Conservation (phyloP, 768 basidiomycete genomes). For the Calocera cornea region DNA sequence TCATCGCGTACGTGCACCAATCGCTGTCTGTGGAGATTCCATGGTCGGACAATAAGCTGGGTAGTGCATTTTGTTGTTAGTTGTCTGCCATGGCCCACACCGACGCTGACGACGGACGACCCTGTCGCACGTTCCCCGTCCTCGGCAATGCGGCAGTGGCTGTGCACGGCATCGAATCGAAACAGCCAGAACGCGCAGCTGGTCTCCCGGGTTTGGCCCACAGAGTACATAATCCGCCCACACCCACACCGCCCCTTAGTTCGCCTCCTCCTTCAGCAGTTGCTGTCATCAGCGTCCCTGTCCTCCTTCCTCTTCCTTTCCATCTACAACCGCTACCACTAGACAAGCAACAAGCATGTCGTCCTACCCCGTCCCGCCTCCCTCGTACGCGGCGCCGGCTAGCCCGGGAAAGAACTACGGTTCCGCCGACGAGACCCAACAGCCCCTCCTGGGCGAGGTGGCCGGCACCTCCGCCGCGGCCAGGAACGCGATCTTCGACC, state of each 20-base stretch:
- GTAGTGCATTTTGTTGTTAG: too few relatives aligned
- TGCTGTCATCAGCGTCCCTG: not conserved
- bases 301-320: not conserved
- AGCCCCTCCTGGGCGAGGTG: not conserved
- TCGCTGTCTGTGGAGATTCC: too few relatives aligned
- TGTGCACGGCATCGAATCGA: not conserved
- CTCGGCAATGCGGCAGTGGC: not conserved
- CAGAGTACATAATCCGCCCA: not conserved
- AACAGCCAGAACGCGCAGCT: not conserved
- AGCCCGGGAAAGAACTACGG: slow-evolving; percentile 1
- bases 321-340: not conserved
- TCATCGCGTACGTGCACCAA: too few relatives aligned
- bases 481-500: slow-evolving; percentile 50
- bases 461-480: not conserved
- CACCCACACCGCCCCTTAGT: not conserved
- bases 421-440: not conserved
- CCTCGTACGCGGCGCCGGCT: not conserved
- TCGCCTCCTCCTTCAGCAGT: not conserved
- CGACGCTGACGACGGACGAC: not conserved
- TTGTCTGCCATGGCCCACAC: not conserved
- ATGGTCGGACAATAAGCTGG: too few relatives aligned
- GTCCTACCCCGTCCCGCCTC: not conserved
- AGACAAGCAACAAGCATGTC: not conserved
- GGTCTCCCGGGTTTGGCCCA: not conserved
- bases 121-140: not conserved